phyloP scores from a whole-genome alignment of 2,329 filamentous ascomycete genomes.

The Sclerotinia glacialis region DNA sequence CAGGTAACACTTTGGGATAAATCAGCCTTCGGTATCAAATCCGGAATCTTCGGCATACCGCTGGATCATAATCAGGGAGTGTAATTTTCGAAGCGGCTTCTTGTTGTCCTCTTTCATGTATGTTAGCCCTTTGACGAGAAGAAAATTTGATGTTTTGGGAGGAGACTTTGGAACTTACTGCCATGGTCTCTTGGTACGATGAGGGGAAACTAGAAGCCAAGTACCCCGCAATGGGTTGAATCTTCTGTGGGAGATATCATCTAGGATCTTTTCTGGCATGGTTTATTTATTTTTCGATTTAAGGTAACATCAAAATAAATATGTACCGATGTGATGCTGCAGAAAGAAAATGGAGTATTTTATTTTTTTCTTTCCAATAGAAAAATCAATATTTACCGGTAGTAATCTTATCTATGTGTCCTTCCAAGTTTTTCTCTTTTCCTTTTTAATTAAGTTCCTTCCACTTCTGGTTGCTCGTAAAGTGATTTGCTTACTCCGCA shows the following conservation, averaged over 20 bases:
- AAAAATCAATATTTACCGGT: background rate
- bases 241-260: constrained; percentile 94
- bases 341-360: background rate
- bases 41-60: constrained; percentile 43
- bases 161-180: constrained; percentile 64
- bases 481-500: background rate
- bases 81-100: constrained; percentile 66
- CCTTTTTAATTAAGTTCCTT: background rate
- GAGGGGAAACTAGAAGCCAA: constrained; percentile 92
- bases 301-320: background rate
- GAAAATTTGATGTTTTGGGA: background rate
- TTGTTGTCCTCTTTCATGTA: constrained; percentile 65
- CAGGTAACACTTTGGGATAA: constrained; percentile 72
- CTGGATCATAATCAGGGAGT: constrained; percentile 78
- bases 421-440: background rate
- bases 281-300: constrained; percentile 2
- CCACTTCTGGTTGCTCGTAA: constrained; percentile 3
- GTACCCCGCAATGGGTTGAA: constrained; percentile 89
- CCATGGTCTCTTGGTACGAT: constrained; percentile 96
- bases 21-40: constrained; percentile 25
- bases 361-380: background rate
- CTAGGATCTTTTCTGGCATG: constrained; percentile 75
- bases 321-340: background rate
- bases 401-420: constrained; percentile 1
- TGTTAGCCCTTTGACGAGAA: constrained; percentile 20